These are phyloP conservation scores for Arbutus unedo DNA, from an alignment of 148 eudicot species.

Conservation along the genomic window DNA sequence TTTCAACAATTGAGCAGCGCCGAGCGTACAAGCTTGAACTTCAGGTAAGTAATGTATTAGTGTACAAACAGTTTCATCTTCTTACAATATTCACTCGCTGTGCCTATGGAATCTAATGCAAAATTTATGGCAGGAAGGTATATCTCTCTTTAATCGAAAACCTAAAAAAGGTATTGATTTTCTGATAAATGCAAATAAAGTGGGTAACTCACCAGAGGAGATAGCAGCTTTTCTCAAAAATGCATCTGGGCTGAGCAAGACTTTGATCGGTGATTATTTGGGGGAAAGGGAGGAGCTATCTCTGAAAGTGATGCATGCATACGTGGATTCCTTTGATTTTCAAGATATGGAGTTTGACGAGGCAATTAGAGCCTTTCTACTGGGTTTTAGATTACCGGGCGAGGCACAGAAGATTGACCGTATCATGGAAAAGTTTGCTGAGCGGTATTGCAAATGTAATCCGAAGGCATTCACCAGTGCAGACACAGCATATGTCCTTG, in stretches of 20 bases:
- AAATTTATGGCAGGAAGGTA: conserved; percentile 93
- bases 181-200: conserved; percentile 90
- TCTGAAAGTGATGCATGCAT: conserved; percentile 97
- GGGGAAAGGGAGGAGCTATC: conserved; percentile 96
- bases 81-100: neutral
- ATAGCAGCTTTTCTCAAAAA: conserved; percentile 81
- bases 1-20: conserved; percentile 83
- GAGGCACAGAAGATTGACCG: conserved; percentile 98
- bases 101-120: conserved; percentile 26
- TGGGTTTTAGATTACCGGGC: conserved; percentile 96
- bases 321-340: conserved; percentile 92
- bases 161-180: conserved; percentile 96
- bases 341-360: conserved; percentile 82
- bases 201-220: conserved; percentile 86
- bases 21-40: conserved; percentile 99
- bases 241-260: conserved; percentile 83
- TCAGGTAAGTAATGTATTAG: conserved; percentile 53
- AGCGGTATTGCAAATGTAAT: conserved; percentile 97
- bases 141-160: conserved; percentile 90
- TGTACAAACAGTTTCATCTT: neutral
- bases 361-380: conserved; percentile 81
- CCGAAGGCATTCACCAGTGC: conserved; percentile 92
- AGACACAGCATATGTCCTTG: conserved; percentile 98
- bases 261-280: conserved; percentile 87
- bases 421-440: conserved; percentile 97